Evolutionary conservation across 2,329 filamentous ascomycete genomes (phyloP).

Genomic region (Monosporascus ibericus): DNA sequence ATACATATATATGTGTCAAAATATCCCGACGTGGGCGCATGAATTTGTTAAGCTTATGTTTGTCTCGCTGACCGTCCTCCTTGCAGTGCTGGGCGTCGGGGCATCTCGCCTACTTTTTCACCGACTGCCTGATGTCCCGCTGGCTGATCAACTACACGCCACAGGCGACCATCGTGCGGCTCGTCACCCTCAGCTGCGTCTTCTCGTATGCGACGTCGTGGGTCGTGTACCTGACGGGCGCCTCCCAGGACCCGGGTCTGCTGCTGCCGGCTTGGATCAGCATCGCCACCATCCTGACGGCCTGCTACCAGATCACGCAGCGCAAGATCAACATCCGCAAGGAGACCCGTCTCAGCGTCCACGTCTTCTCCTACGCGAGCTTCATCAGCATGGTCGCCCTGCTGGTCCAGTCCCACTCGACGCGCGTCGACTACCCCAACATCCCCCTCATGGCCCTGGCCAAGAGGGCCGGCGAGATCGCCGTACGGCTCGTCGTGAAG

Average conservation of each 20-base stretch:
- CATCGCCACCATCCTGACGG: constrained; percentile 68
- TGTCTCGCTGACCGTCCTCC: background rate
- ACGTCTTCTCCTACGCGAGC: constrained; percentile 69
- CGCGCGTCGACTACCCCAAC: constrained; percentile 53
- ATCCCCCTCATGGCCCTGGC: constrained; percentile 18
- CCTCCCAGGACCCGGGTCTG: constrained; percentile 62
- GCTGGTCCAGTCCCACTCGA: constrained; percentile 60
- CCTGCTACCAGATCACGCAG: constrained; percentile 71
- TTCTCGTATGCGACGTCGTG: constrained; percentile 72
- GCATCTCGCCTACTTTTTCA: constrained; percentile 77
- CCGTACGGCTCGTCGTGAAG: constrained; percentile 16
- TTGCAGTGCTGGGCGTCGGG: constrained; percentile 66
- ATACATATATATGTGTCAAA: background rate
- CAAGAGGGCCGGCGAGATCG: constrained; percentile 14
- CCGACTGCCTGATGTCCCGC: constrained; percentile 77
- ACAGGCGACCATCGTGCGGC: constrained; percentile 71
- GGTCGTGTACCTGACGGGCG: constrained; percentile 64
- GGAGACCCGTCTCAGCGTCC: constrained; percentile 71
- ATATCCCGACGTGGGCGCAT: background rate
- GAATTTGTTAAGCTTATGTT: background rate
- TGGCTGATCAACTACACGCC: constrained; percentile 84
- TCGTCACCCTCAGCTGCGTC: constrained; percentile 66
- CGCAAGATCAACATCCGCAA: constrained; percentile 74
- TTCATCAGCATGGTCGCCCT: constrained; percentile 70
- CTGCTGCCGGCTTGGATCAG: constrained; percentile 72